phyloP scores from a whole-genome alignment of 495 filamentous ascomycete species.

The Neurospora sp. region DNA sequence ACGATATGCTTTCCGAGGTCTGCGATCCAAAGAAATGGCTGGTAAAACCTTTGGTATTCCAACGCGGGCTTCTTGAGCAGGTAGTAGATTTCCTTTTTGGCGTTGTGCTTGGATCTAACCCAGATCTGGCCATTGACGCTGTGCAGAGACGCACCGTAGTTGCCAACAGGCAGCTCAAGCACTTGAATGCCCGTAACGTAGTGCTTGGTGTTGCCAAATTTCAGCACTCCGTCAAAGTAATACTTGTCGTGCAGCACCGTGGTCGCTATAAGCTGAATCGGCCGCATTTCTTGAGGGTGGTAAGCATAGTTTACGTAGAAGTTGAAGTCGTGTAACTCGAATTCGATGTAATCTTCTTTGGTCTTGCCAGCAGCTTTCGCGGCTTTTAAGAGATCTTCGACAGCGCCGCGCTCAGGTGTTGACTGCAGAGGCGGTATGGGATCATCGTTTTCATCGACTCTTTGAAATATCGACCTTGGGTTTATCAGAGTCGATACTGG shows the following conservation, averaged over 20 bases:
- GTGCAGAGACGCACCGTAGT: slow-evolving; percentile 44
- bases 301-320: slow-evolving; percentile 32
- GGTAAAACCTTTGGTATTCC: slow-evolving; percentile 49
- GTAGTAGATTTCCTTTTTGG: slow-evolving; percentile 48
- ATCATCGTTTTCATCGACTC: slow-evolving; percentile 1
- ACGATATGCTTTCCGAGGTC: slow-evolving; percentile 58
- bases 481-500: slow-evolving; percentile 14
- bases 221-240: slow-evolving; percentile 53
- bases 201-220: slow-evolving; percentile 24
- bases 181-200: slow-evolving; percentile 50
- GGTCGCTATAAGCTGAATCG: slow-evolving; percentile 40
- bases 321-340: slow-evolving; percentile 40
- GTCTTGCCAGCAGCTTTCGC: neutral
- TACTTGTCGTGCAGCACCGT: slow-evolving; percentile 24
- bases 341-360: slow-evolving; percentile 26
- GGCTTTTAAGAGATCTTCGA: slow-evolving; percentile 14
- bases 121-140: slow-evolving; percentile 46
- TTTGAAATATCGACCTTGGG: slow-evolving; percentile 6
- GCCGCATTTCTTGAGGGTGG: slow-evolving; percentile 37
- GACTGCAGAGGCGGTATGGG: slow-evolving; percentile 10
- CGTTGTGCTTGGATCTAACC: slow-evolving; percentile 41
- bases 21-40: slow-evolving; percentile 56
- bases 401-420: slow-evolving; percentile 17
- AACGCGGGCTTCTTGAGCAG: slow-evolving; percentile 40
- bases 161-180: slow-evolving; percentile 49